Evolutionary conservation across 345 rosid genomes (phyloP), one percentile per base, ranked within the genome.

Genomic region (Pelargonium nanum): DNA sequence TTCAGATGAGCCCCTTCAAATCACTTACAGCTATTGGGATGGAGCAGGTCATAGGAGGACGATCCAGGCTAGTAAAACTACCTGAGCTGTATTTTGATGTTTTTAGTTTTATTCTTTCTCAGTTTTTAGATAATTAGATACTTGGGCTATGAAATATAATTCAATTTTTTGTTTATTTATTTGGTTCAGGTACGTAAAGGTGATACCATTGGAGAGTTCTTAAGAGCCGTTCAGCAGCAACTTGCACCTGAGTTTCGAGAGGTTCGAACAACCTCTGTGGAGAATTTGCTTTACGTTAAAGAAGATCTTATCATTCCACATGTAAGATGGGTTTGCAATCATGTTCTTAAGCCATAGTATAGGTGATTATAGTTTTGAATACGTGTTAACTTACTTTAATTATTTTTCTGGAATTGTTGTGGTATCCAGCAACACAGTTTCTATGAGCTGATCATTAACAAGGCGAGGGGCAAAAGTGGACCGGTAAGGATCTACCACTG

Each of bases 21-120:
- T 94, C 59, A 94, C 99, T 65, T 94, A 94, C 82, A 94, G 97
- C 70, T 90, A 94, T 72, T 94, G 97, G 97, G 99, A 94, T 80
- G 99, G 99, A 62, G 80, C 96, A 5, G 99, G 97, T 26, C 99
- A 94, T 66, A 88, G 97, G 70, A 79, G 97, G 65, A 92, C 83
- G 68, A 75, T 90, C 70, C 96, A 84, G 85, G 99, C 70, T 66
- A 74, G 86, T 71, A 56, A 55, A 26, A 56, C 57, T 26, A 55
- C 24, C 15, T 65, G n/a, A 60, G 60, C 34, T 59, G 48, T 8
- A 65, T 24, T 20, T 57, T 58, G 28, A 58, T 58, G 26, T 65
- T 22, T 70, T 32, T 16, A 7, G 22, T 54, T 56, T 1, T 19
- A 19, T 30, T 9, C 32, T 60, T 24, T 16, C 51, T 50, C 40